Evolutionary conservation across 495 filamentous ascomycete species (phyloP).

Genomic region (Echria macrotheca): DNA sequence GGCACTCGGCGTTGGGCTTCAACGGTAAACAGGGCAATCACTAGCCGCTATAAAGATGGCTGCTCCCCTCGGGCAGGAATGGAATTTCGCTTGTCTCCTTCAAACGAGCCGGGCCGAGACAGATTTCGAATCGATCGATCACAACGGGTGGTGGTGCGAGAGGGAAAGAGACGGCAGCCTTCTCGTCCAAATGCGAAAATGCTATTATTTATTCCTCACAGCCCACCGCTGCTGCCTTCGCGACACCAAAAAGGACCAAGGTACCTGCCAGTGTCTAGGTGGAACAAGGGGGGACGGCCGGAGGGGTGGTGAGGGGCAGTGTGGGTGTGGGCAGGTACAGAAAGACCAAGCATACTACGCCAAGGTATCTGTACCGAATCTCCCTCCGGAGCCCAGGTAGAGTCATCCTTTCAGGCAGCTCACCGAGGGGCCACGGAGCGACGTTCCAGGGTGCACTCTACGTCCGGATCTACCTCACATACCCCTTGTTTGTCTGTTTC

Average conservation of each 20-base stretch:
- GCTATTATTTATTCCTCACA: conserved; percentile 14
- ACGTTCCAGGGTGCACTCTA: not conserved
- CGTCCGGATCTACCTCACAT: not conserved
- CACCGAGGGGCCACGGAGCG: conserved; percentile 11
- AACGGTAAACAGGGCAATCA: conserved; percentile 15
- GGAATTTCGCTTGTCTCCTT: conserved; percentile 27
- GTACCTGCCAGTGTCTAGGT: conserved; percentile 1
- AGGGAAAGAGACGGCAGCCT: not conserved
- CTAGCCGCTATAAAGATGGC: conserved; percentile 15
- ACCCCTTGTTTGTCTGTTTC: not conserved
- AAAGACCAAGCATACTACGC: conserved; percentile 2
- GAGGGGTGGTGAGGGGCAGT: conserved; percentile 1
- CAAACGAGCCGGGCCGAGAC: too few species aligned
- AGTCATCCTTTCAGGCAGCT: conserved; percentile 20
- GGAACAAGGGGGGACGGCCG: conserved; percentile 7
- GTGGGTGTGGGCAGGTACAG: conserved; percentile 8
- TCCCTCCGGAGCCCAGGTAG: conserved; percentile 4
- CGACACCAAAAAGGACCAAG: conserved; percentile 9
- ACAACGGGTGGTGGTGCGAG: too few species aligned
- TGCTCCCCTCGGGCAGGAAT: conserved; percentile 18
- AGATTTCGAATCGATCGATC: too few species aligned
- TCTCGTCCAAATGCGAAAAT: conserved; percentile 3
- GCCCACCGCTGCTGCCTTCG: conserved; percentile 23
- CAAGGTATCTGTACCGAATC: conserved; percentile 15
- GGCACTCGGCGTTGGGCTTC: conserved; percentile 25